A percentile compares a stretch with the other conserved stretches of the same genome.
Conservation (phyloP, 2,329 filamentous ascomycete species). For the Chaetomium globosum region DNA sequence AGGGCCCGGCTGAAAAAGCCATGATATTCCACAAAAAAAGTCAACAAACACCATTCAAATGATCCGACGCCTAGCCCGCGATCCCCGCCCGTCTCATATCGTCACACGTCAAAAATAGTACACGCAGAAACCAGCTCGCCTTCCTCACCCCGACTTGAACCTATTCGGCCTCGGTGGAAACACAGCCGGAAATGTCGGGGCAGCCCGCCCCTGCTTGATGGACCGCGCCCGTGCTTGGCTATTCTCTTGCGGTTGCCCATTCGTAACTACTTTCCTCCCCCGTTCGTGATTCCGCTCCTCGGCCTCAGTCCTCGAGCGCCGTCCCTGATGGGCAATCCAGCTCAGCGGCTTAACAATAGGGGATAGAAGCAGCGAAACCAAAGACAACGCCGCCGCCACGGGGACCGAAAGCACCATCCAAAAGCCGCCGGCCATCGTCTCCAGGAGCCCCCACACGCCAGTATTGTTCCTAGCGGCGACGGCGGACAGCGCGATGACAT, state of each 20-base stretch:
- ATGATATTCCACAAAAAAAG: background rate
- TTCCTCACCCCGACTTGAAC: background rate
- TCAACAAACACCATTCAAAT: background rate
- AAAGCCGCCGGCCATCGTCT: constrained; percentile 45
- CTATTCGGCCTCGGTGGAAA: background rate
- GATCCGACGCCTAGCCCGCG: too few species aligned
- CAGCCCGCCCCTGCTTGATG: background rate
- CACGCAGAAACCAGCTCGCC: background rate
- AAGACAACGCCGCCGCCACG: background rate
- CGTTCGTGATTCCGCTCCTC: background rate
- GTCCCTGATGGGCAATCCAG: background rate
- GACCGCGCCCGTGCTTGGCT: background rate
- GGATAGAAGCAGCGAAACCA: background rate
- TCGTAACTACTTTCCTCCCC: background rate
- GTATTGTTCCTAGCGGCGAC: constrained; percentile 63
- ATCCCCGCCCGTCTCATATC: background rate
- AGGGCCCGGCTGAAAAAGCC: background rate
- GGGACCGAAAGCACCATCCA: constrained; percentile 10
- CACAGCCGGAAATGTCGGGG: background rate
- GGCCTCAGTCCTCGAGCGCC: background rate
- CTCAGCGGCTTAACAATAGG: background rate
- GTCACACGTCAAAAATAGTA: background rate
- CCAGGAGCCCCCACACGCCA: constrained; percentile 38
- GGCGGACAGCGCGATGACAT: constrained; percentile 79
- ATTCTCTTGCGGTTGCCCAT: background rate